Evolutionary conservation across 305 asterid species (phyloP).

Genomic region (Fraxinus albicans): DNA sequence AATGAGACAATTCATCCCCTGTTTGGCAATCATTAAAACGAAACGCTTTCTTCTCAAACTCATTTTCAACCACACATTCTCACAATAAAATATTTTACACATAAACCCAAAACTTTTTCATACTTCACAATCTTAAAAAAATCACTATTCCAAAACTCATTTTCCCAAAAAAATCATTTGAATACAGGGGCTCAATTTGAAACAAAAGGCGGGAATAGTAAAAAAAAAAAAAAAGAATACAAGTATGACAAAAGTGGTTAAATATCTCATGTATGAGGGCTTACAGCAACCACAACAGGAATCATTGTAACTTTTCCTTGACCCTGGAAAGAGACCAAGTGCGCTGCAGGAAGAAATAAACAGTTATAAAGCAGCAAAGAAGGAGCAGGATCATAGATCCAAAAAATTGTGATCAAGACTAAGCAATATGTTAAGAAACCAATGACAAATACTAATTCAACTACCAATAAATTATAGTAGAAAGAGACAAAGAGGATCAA

Average conservation of each 20-base stretch:
- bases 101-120: no score
- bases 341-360: constrained; percentile 57
- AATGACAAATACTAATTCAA: neutral
- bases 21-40: no score
- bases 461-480: neutral
- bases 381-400: neutral
- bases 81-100: no score
- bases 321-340: constrained; percentile 53
- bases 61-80: no score
- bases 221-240: neutral
- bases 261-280: constrained; percentile 29
- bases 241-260: neutral
- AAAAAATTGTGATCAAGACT: neutral
- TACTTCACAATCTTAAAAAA: no score
- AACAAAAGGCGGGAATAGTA: neutral
- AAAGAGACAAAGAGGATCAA: neutral
- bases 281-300: constrained; percentile 81
- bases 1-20: no score
- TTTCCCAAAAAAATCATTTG: neutral
- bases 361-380: neutral
- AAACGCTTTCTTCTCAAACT: no score
- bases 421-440: neutral
- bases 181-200: neutral
- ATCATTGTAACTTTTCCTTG: constrained; percentile 60
- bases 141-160: no score